A percentile compares a stretch with the other conserved stretches of the same genome.
Conservation (phyloP, 2,329 filamentous ascomycete species). For the Ceratocystis cacaofunesta region DNA sequence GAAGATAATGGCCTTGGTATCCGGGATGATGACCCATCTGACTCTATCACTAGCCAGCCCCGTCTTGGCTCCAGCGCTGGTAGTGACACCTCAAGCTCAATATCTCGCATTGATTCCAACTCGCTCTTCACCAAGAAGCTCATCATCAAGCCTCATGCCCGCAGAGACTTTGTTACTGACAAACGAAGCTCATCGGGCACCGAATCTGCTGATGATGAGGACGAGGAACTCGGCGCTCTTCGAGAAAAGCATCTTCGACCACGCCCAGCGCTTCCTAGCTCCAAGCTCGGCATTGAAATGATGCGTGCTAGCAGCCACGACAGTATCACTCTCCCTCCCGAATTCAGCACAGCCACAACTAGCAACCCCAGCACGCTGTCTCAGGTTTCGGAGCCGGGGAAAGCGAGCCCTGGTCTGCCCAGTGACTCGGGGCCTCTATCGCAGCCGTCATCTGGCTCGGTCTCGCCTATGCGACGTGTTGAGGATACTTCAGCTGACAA, state of each 20-base stretch:
- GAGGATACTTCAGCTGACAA: slow-evolving; percentile 6
- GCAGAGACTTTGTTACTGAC: slow-evolving; percentile 34
- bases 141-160: slow-evolving; percentile 6
- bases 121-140: slow-evolving; percentile 10
- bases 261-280: slow-evolving; percentile 52
- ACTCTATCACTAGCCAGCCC: slow-evolving; percentile 23
- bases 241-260: slow-evolving; percentile 35
- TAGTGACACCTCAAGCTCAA: slow-evolving; percentile 8
- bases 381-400: not conserved
- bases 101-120: slow-evolving; percentile 5
- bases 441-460: slow-evolving; percentile 8
- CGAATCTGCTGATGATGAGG: slow-evolving; percentile 88
- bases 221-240: slow-evolving; percentile 61
- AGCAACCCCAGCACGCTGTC: not conserved
- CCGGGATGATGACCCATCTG: slow-evolving; percentile 36
- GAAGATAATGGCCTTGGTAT: slow-evolving; percentile 51
- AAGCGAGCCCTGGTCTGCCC: not conserved
- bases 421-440: not conserved
- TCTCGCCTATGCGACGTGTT: not conserved
- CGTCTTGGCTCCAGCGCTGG: slow-evolving; percentile 5
- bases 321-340: slow-evolving; percentile 46
- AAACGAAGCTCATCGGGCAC: slow-evolving; percentile 37
- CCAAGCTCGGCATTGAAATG: slow-evolving; percentile 92
- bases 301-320: slow-evolving; percentile 93
- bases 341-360: slow-evolving; percentile 24